A percentile compares a stretch with the other conserved stretches of the same genome.
These are phyloP conservation scores for Betula pendula DNA, from an alignment of 306 rosid species.

Conservation along the genomic window DNA sequence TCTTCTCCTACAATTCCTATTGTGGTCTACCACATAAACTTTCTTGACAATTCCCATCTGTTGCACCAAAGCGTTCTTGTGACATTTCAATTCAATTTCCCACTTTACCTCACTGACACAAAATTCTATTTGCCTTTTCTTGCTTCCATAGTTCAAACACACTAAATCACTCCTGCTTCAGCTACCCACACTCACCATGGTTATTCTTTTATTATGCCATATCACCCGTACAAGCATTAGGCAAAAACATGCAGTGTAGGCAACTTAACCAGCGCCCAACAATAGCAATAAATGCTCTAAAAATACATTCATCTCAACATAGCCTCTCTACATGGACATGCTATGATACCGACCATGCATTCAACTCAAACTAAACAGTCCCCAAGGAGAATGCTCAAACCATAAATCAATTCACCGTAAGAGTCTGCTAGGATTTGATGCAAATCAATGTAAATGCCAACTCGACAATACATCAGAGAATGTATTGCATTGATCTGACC, in stretches of 20 bases:
- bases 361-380: background rate
- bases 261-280: background rate
- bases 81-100: background rate
- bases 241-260: background rate
- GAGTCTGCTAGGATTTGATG: background rate
- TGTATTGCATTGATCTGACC: background rate
- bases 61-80: background rate
- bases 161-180: background rate
- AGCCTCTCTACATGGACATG: background rate
- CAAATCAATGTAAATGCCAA: background rate
- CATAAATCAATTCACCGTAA: background rate
- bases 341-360: background rate
- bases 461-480: background rate
- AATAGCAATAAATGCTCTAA: background rate
- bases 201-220: background rate
- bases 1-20: background rate
- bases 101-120: background rate
- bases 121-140: background rate
- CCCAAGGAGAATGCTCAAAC: background rate
- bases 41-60: background rate
- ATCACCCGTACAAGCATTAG: background rate
- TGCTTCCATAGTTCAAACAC: background rate
- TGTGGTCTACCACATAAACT: background rate
- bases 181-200: background rate
- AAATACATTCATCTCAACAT: background rate